Percentiles rank a stretch among this genome's conserved stretches.
Conservation (phyloP, 1,284 basidiomycete genomes). For the Cutaneotrichosporon cavernicola region DNA sequence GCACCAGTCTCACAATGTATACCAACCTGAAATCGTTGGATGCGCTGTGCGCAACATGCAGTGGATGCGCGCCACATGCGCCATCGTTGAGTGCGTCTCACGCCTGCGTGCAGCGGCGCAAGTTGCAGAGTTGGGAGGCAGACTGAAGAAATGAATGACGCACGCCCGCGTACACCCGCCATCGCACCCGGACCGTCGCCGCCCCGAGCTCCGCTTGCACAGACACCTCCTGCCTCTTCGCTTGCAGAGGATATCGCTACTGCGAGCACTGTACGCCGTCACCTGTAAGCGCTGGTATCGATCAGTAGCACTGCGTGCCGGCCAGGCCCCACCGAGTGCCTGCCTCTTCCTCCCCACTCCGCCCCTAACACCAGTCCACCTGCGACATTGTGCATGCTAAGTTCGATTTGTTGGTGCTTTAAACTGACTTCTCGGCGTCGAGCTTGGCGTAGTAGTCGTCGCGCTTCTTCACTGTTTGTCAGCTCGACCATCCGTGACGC, state of each 20-base stretch:
- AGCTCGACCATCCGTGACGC: slow-evolving; percentile 3
- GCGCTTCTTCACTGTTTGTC: slow-evolving; percentile 27
- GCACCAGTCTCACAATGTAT: no score
- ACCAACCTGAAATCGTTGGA: no score
- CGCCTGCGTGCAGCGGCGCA: no score
- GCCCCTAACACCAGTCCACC: neutral
- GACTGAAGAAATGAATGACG: neutral
- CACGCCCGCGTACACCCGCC: neutral
- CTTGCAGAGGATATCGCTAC: neutral
- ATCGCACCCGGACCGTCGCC: neutral
- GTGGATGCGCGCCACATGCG: neutral
- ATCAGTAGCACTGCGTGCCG: neutral
- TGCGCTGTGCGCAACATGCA: no score
- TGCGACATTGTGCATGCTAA: slow-evolving; percentile 11
- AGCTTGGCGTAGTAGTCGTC: slow-evolving; percentile 29
- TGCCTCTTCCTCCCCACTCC: no score
- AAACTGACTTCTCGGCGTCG: slow-evolving; percentile 20
- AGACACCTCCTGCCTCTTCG: neutral
- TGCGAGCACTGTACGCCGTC: neutral
- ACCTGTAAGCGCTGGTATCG: neutral
- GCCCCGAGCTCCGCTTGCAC: neutral
- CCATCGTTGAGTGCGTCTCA: neutral
- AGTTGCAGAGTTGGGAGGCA: no score
- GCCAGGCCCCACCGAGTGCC: neutral
- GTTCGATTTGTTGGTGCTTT: neutral